These are phyloP conservation scores for Davidsoniella virescens DNA, from an alignment of 2,329 filamentous ascomycete species.

Conservation along the genomic window DNA sequence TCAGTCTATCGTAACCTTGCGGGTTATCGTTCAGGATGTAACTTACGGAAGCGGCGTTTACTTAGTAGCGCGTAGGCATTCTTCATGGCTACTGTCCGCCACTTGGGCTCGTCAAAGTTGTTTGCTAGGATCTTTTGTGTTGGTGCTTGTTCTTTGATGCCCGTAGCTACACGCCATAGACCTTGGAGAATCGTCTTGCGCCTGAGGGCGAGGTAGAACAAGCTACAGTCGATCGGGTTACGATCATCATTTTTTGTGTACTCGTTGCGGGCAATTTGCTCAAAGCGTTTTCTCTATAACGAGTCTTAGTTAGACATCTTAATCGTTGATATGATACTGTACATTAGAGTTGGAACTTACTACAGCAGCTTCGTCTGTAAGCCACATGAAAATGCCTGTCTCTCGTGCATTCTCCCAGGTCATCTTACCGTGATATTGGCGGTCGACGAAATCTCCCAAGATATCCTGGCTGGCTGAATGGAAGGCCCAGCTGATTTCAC, in stretches of 20 bases:
- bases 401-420: conserved; percentile 74
- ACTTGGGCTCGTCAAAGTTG: conserved; percentile 74
- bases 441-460: conserved; percentile 63
- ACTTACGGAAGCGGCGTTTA: conserved; percentile 65
- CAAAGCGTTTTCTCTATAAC: conserved; percentile 36
- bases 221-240: conserved; percentile 76
- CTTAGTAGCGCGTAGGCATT: conserved; percentile 93
- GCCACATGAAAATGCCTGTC: conserved; percentile 89
- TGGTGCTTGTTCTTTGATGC: conserved; percentile 70
- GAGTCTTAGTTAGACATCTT: background rate
- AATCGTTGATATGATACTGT: background rate
- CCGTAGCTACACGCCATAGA: conserved; percentile 84
- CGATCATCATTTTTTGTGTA: conserved; percentile 78
- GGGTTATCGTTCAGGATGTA: background rate
- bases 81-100: conserved; percentile 80
- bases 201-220: conserved; percentile 78
- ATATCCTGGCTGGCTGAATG: conserved; percentile 82
- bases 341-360: conserved; percentile 32
- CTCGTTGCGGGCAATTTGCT: conserved; percentile 80
- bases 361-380: conserved; percentile 59
- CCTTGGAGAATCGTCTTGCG: conserved; percentile 86
- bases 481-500: conserved; percentile 75
- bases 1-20: background rate
- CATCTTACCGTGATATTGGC: conserved; percentile 64
- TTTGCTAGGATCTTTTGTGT: conserved; percentile 74